A percentile compares a stretch with the other conserved stretches of the same genome.
Evolutionary conservation across 768 basidiomycete species (phyloP).

Genomic region (Phaffia tasmanica): DNA sequence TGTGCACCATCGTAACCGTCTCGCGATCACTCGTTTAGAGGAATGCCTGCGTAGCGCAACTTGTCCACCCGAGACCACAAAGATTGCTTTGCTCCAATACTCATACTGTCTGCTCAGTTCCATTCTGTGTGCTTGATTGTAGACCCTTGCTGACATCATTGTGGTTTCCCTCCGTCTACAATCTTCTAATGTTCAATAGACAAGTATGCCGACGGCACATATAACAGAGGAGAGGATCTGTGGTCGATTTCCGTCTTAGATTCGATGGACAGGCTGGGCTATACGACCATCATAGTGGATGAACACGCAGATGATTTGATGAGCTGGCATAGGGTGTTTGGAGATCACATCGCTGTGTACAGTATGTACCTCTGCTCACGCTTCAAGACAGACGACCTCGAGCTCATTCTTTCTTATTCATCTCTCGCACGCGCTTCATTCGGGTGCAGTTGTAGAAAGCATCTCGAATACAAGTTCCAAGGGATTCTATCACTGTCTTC

Average conservation of each 20-base stretch:
- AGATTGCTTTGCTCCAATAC: too few relatives aligned
- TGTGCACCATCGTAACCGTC: too few relatives aligned
- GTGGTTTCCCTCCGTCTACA: too few relatives aligned
- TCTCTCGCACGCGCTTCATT: not conserved
- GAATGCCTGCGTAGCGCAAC: too few relatives aligned
- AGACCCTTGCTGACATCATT: too few relatives aligned
- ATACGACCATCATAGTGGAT: constrained; percentile 9
- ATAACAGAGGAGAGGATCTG: constrained; percentile 14
- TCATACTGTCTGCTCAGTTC: too few relatives aligned
- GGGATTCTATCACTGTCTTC: constrained; percentile 4
- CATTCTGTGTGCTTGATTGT: too few relatives aligned
- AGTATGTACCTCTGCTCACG: not conserved
- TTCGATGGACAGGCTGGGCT: constrained; percentile 9
- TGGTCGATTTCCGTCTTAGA: constrained; percentile 13
- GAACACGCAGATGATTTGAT: constrained; percentile 4
- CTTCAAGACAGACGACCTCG: not conserved
- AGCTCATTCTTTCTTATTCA: not conserved
- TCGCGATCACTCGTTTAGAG: too few relatives aligned
- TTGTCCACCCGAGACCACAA: too few relatives aligned
- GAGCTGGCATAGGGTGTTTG: constrained; percentile 5
- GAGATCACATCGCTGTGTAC: not conserved
- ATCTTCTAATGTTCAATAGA: too few relatives aligned
- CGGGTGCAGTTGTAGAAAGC: constrained; percentile 1
- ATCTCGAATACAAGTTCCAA: not conserved
- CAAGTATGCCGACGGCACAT: not conserved